Conservation (phyloP, 225 moss, liverwort and hornwort genomes). For the Pseudoscleropodium purum region DNA sequence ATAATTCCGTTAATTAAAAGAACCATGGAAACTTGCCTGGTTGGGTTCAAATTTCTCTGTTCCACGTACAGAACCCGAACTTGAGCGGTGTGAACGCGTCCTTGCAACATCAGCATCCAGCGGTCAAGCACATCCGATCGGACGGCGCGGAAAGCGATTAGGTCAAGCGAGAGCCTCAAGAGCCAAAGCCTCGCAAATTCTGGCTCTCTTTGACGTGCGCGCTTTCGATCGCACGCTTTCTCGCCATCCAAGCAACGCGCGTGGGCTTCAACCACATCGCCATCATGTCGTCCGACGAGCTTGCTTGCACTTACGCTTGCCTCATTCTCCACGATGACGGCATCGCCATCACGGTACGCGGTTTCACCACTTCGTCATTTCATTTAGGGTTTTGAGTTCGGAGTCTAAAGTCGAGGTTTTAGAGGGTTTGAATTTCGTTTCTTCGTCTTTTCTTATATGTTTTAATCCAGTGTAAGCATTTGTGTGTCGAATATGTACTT, state of each 20-base stretch:
- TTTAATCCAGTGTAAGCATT: neutral
- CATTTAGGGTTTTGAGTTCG: neutral
- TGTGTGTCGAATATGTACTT: neutral
- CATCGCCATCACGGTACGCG: slow-evolving; percentile 63
- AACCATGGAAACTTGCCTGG: neutral
- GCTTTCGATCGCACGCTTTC: neutral
- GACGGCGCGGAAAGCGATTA: neutral
- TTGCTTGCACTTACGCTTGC: slow-evolving; percentile 64
- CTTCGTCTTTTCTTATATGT: too few species aligned
- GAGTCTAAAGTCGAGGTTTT: neutral
- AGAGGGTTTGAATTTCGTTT: neutral
- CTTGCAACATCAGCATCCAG: neutral
- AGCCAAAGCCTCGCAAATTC: accelerated
- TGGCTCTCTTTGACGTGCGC: neutral
- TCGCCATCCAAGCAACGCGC: neutral
- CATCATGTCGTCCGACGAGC: slow-evolving; percentile 36
- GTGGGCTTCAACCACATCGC: neutral
- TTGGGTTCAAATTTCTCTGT: neutral
- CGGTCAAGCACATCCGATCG: neutral
- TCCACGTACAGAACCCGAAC: neutral
- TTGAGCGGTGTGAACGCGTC: neutral
- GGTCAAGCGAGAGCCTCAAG: neutral
- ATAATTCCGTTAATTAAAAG: neutral
- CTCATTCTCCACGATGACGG: slow-evolving; percentile 79
- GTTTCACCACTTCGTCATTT: neutral